Evolutionary conservation across 2,329 filamentous ascomycete genomes (phyloP).

Genomic region (Cladorrhinum sp.): DNA sequence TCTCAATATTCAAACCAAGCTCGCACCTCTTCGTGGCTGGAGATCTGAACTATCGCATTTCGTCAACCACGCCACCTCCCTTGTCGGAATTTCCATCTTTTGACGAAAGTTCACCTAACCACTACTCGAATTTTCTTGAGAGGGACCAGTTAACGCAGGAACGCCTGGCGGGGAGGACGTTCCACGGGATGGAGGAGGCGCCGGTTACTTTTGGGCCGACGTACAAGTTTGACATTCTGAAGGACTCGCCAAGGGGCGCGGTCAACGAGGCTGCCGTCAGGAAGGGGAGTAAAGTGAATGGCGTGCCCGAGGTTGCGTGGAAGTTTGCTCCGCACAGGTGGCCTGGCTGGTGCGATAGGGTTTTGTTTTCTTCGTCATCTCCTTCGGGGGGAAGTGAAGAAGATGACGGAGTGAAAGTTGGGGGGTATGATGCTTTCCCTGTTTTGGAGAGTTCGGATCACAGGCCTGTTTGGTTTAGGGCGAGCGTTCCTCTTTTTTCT

Average conservation of each 20-base stretch:
- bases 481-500: conserved; percentile 59
- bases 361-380: conserved; percentile 66
- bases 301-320: conserved; percentile 52
- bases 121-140: conserved; percentile 65
- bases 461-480: conserved; percentile 72
- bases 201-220: conserved; percentile 80
- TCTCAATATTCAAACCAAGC: conserved; percentile 70
- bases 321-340: conserved; percentile 78
- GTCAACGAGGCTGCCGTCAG: neutral
- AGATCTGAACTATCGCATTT: conserved; percentile 93
- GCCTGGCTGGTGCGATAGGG: conserved; percentile 90
- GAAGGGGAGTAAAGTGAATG: conserved; percentile 27
- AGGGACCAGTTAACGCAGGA: conserved; percentile 79
- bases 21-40: conserved; percentile 83
- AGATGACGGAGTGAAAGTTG: conserved; percentile 45
- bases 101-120: conserved; percentile 51
- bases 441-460: conserved; percentile 84
- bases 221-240: conserved; percentile 74
- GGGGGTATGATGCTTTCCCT: conserved; percentile 71
- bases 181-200: conserved; percentile 76
- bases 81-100: conserved; percentile 62
- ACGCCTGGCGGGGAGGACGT: conserved; percentile 61
- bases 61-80: conserved; percentile 59
- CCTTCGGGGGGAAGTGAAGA: conserved; percentile 26
- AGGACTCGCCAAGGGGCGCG: conserved; percentile 22